Evolutionary conservation across 2,329 filamentous ascomycete species (phyloP).

Genomic region (Chaetoscypha palmicola): DNA sequence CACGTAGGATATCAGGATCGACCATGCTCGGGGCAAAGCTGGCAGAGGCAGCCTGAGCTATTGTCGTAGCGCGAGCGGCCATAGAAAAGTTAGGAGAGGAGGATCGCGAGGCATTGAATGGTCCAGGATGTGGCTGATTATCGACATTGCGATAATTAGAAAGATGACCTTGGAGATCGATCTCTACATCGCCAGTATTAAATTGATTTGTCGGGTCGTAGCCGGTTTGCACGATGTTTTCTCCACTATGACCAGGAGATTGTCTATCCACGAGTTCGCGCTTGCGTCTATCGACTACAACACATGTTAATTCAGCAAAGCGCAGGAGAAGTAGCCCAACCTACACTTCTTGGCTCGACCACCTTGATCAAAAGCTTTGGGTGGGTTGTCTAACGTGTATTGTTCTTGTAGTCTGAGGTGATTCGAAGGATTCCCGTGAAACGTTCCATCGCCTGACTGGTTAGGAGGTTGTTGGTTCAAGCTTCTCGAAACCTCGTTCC

Average conservation of each 20-base stretch:
- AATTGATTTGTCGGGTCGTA: neutral
- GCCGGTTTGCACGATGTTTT: neutral
- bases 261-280: neutral
- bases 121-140: neutral
- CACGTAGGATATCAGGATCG: conserved; percentile 20
- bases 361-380: conserved; percentile 42
- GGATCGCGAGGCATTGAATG: conserved; percentile 17
- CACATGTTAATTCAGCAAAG: neutral
- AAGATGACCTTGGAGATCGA: neutral
- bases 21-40: conserved; percentile 30
- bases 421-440: conserved; percentile 11
- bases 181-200: neutral
- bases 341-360: conserved; percentile 36
- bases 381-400: conserved; percentile 50
- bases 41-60: conserved; percentile 24
- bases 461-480: conserved; percentile 40
- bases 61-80: conserved; percentile 19
- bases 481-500: conserved; percentile 71
- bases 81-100: conserved; percentile 26
- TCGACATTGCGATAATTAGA: neutral
- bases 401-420: conserved; percentile 51
- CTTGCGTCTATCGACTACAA: neutral
- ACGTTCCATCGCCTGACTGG: conserved; percentile 20
- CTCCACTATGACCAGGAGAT: neutral
- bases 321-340: conserved; percentile 9